Conservation (phyloP, 345 rosid species). For the Linum tenue region DNA sequence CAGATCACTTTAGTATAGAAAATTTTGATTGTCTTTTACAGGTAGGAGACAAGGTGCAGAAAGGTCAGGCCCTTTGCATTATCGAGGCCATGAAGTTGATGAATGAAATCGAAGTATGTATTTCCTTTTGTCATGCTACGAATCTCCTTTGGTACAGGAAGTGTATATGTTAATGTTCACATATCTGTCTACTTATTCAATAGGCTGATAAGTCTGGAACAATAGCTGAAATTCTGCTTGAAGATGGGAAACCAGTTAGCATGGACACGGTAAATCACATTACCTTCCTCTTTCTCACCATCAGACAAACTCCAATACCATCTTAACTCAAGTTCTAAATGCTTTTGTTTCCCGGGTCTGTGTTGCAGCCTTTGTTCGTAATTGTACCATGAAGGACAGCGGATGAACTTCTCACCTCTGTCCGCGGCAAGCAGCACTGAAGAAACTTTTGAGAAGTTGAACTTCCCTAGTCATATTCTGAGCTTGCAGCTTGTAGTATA, state of each 20-base stretch:
- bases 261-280: constrained; percentile 56
- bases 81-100: constrained; percentile 97
- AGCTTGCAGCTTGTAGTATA: too few relatives aligned
- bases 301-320: not conserved
- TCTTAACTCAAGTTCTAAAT: not conserved
- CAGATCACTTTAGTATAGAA: too few relatives aligned
- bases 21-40: constrained; percentile 11
- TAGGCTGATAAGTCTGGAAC: constrained; percentile 98
- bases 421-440: too few relatives aligned
- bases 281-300: not conserved
- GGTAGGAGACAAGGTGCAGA: constrained; percentile 97
- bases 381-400: constrained; percentile 42
- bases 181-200: constrained; percentile 10
- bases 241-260: constrained; percentile 80
- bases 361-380: constrained; percentile 69
- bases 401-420: too few relatives aligned
- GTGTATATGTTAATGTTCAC: not conserved
- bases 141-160: not conserved
- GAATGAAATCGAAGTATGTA: constrained; percentile 90
- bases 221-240: constrained; percentile 56
- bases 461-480: too few relatives aligned
- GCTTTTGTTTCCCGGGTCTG: not conserved
- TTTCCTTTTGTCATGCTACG: not conserved
- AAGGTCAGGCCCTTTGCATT: constrained; percentile 90
- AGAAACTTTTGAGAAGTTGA: too few relatives aligned